Base-by-base conservation (phyloP, 768 basidiomycete species). In the Macrolepiota dolichaula region DNA sequence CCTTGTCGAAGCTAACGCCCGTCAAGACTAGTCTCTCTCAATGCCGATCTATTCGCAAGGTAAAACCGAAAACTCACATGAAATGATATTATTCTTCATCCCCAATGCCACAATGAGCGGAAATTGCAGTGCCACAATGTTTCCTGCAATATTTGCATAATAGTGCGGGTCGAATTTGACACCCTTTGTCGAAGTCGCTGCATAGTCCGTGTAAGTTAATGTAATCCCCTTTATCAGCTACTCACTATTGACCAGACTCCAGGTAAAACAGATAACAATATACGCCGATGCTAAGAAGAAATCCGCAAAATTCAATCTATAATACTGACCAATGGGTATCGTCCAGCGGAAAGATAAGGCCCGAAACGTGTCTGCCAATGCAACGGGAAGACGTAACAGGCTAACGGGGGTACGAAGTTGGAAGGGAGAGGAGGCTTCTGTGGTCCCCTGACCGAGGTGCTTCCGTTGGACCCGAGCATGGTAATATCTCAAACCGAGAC, bases 81-180 rank as follows among this genome's bases (percentile, higher is more conserved):
- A 73, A 36, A 77, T 67, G 15, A 85, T 67, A 59, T 87, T 87
- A 69, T 88, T 87, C 29, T 83, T 83, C 63, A 81, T 83, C 1
- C 84, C 85, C 25, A 89, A 77, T 2, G 79, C 85, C 15, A 80
- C 76, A 66, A 87, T 73, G 19, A 88, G 73, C 1, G 85, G 81
- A 0, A 85, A 69, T 68, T 88, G 85, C 40, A 74, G 73, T 15
- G 74, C 69, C 0, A 78, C 82, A 24, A 85, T 75, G 29, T 71
- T 70, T 0, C 75, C 80, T 1, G 78, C 73, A 27, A 78, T 72
- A 60, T 82, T 77, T 29, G 72, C 73, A 63, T 70, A 78, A 63
- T 78, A 78, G 54, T 72, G 69, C 0, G 76, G 73, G 59, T 75
- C 75, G 22, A 72, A 69, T 42, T 59, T 68, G 36, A 73, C 55